A percentile compares a stretch with the other conserved stretches of the same genome.
phyloP scores from a whole-genome alignment of 768 basidiomycete species.

The Amanita molliuscula region DNA sequence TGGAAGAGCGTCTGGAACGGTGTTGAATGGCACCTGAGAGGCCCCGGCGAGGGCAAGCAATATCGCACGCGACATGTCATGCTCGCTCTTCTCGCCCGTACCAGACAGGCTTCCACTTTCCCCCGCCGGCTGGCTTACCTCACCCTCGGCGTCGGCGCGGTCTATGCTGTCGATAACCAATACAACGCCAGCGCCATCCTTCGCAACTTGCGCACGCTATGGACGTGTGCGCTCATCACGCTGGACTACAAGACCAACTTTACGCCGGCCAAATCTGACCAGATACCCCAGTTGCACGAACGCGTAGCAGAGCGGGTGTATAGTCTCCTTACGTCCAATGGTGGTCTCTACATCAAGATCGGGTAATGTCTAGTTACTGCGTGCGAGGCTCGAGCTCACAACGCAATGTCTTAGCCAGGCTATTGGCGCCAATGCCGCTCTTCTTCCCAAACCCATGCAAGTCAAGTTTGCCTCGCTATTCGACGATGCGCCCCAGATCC shows the following conservation, averaged over 20 bases:
- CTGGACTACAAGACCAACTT: conserved; percentile 88
- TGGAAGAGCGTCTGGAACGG: conserved; percentile 27
- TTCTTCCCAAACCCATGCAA: conserved; percentile 78
- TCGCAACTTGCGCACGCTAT: conserved; percentile 43
- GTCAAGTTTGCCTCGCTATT: conserved; percentile 76
- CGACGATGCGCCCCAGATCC: conserved; percentile 81
- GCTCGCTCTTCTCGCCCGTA: neutral
- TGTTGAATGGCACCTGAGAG: neutral
- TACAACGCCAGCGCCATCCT: conserved; percentile 50
- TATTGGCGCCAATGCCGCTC: conserved; percentile 75
- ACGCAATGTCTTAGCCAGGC: conserved; percentile 39
- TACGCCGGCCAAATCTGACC: conserved; percentile 53
- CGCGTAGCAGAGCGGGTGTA: conserved; percentile 75
- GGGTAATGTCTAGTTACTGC: conserved; percentile 24
- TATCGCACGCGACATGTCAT: neutral
- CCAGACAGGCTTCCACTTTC: neutral
- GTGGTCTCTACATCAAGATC: conserved; percentile 81
- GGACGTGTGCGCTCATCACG: conserved; percentile 56
- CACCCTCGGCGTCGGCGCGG: conserved; percentile 25
- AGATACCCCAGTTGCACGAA: conserved; percentile 75
- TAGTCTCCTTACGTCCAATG: conserved; percentile 70
- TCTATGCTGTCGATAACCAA: conserved; percentile 35
- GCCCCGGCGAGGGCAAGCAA: neutral
- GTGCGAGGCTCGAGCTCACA: neutral
- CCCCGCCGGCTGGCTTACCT: conserved; percentile 25